Base-by-base conservation (phyloP, 1,139 yeast genomes). In the Geotrichum bryndzae region DNA sequence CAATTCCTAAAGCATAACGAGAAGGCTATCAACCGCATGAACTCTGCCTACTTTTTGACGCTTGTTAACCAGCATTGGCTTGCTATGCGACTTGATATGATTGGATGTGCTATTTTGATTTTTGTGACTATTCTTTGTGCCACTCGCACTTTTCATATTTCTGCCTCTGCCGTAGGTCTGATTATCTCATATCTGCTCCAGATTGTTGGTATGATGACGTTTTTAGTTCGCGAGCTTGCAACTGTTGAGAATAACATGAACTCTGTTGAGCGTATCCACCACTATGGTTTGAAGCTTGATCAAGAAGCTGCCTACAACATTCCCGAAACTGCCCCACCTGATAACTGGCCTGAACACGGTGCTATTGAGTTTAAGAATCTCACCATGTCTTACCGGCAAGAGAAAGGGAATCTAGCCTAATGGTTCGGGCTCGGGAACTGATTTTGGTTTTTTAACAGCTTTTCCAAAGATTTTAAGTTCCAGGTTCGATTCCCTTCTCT, bases 181-280 rank as follows among this genome's bases (percentile, higher is more conserved):
- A 79, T 88, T 59, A 72, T 89, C 58, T 81, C 90, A 0, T 85
- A 72, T 38, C 56, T 70, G 50, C 53, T 61, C 29, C 69, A 66
- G 62, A 65, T 70, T 22, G 66, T 67, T 51, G 66, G 66, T 27
- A 67, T 71, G 71, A 64, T 72, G 69, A 66, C 73, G 1, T 60
- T 71, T 74, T 76, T 73, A 68, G 78, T 73, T 56, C 66, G 85
- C 71, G 75, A 80, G 72, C 29, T 75, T 72, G 88, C 96, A 0
- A 86, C 85, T 69, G 83, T 87, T 41, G 96, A 90, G 71, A 89
- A 88, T 73, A 87, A 87, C 70, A 82, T 90, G 90, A 88, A 88
- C 69, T 85, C 95, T 11, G 94, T 86, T 18, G 96, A 90, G 75
- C 82, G 97, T 71, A 74, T 90, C 59, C 80, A 84, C 64, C 82